Evolutionary conservation across 805 yeast species (phyloP), one percentile per base, ranked within the genome.

Genomic region (Saccharomycopsis lassenensis): DNA sequence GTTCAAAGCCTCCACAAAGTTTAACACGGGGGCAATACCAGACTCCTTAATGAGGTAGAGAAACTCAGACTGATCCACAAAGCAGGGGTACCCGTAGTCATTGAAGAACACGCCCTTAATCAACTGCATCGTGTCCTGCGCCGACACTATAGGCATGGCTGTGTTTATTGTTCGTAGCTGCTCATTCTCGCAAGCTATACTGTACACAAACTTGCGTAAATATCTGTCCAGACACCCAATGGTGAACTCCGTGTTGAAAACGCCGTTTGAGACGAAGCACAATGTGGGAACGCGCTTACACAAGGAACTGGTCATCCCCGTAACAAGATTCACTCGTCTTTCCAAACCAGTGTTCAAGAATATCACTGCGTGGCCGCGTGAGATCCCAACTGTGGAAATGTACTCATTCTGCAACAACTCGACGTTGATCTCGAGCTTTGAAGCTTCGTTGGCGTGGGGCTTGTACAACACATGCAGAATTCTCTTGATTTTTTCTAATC

Each of bases 1-100:
- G 20, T 42, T 42, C 40, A 42, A 39, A 4, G 36, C 35, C 12
- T 37, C 41, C 17, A 35, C 14, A 5, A 42, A 8, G 21, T 42
- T 39, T 25, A 35, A 31, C 12, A 29, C 23, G 2, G 43, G 38
- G 4, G 19, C 23, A 14, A 42, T 36, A 7, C 23, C 43, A 7
- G 8, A 7, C n/a, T 34, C 35, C 7, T 25, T 22, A 4, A 32
- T 16, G 2, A 20, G 10, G 31, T 39, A 35, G 5, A 42, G 24
- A 21, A 29, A 36, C 16, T 42, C 46, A 16, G 33, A 18, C 17
- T 26, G 30, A 29, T 36, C 43, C 14, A 42, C 41, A 26, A 16
- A 24, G 19, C 43, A 33, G n/a, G 43, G 41, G 8, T 11, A 19
- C 6, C 37, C 37, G 7, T 5, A 12, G 15, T 36, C 40, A 26